Evolutionary conservation across 2,329 filamentous ascomycete species (phyloP), one percentile per base, ranked within the genome.

Genomic region (Juglanconis sp.): DNA sequence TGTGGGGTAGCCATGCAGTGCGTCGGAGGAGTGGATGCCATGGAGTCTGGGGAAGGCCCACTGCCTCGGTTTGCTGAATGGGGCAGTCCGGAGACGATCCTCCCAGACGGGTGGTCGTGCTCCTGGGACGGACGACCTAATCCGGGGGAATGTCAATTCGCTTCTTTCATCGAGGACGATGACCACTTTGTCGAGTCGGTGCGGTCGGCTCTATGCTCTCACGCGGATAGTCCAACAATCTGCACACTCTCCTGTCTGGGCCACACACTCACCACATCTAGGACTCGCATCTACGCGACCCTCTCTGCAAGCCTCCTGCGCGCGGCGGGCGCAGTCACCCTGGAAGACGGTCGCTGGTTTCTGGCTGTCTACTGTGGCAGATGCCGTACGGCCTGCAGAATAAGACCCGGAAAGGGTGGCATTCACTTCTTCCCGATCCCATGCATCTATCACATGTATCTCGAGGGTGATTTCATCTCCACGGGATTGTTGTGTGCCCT

Each of bases 1-100:
- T 63, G 58, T 63, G 61, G 61, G 59, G 61, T 42, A 51, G 46
- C 15, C 7, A 34, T 46, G 46, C 46, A 17, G 49, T 42, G 53
- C 42, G 31, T 24, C 24, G 24, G 24, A 24, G 24, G 2, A 24
- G 24, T 24, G 24, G 24, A 24, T 24, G 24, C 24, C 24, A 24
- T 24, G 24, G 48, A 42, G 51, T 48, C 40, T 36, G 61, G 48
- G 49, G 60, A 44, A 61, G 32, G 15, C 30, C 8, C 13, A 50
- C 30, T 34, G 44, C 8, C n/a, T 17, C 59, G 62, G 59, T 13
- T 56, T 62, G 7, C 62, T 53, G 2, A 51, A 53, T 62, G 11
- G 3, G 62, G 62, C 30, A 64, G 57, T 48, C 62, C 62, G 62
- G 8, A 15, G 8, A 15, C 17, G 32, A 54, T 50, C 51, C 36